These are phyloP conservation scores for Diplodia intermedia DNA, from an alignment of 2,329 filamentous ascomycete species.

Conservation along the genomic window DNA sequence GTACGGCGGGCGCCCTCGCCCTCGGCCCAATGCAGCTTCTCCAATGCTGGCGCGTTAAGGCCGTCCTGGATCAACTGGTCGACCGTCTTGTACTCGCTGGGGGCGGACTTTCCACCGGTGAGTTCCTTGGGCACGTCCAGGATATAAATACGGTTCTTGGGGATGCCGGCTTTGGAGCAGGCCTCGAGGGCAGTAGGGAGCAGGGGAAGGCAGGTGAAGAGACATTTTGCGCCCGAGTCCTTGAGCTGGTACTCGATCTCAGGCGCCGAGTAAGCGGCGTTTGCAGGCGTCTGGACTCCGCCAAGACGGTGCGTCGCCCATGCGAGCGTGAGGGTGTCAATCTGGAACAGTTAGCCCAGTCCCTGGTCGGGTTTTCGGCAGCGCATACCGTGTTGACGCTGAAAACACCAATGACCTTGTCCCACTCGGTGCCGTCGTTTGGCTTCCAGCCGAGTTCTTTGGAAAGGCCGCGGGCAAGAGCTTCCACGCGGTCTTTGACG, in stretches of 20 bases:
- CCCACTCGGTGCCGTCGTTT: slow-evolving; percentile 77
- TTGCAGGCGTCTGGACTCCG: slow-evolving; percentile 77
- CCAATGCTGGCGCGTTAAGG: slow-evolving; percentile 58
- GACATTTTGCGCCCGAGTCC: slow-evolving; percentile 70
- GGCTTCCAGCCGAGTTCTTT: slow-evolving; percentile 75
- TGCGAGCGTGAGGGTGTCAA: slow-evolving; percentile 75
- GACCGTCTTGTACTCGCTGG: slow-evolving; percentile 66
- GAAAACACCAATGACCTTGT: slow-evolving; percentile 79
- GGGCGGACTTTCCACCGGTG: slow-evolving; percentile 56
- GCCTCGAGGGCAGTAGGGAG: slow-evolving; percentile 70
- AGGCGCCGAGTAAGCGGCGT: slow-evolving; percentile 72
- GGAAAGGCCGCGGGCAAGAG: slow-evolving; percentile 70
- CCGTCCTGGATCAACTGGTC: slow-evolving; percentile 71
- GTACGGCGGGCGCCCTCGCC: slow-evolving; percentile 72
- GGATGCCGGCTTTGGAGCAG: slow-evolving; percentile 67
- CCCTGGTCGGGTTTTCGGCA: too few relatives aligned
- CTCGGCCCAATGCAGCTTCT: slow-evolving; percentile 64
- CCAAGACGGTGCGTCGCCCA: slow-evolving; percentile 77
- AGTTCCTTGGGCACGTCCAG: slow-evolving; percentile 68
- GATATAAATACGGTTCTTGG: slow-evolving; percentile 70
- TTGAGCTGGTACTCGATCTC: slow-evolving; percentile 77
- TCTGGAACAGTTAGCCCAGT: slow-evolving; percentile 50
- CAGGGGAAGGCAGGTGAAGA: slow-evolving; percentile 75
- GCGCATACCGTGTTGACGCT: slow-evolving; percentile 74
- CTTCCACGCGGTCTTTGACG: slow-evolving; percentile 69